phyloP scores from a whole-genome alignment of 129 eudicot species.

The Lactuca saligna region DNA sequence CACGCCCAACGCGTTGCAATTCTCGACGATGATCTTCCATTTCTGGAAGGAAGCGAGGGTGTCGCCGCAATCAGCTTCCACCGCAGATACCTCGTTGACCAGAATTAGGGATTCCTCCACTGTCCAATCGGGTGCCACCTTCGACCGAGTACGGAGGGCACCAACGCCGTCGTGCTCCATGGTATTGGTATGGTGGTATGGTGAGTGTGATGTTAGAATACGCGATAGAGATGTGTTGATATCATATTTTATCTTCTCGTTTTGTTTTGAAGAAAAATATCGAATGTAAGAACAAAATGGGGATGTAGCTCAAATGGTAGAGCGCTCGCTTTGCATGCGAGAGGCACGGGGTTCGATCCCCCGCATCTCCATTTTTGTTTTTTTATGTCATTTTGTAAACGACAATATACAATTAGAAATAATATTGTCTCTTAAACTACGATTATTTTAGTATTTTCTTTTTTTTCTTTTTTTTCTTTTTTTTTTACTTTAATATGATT shows the following conservation, averaged over 20 bases:
- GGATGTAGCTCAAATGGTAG: conserved; percentile 99
- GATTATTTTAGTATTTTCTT: too few species aligned
- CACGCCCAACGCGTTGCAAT: conserved; percentile 70
- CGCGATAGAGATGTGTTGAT: background rate
- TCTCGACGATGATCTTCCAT: conserved; percentile 74
- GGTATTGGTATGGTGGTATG: conserved; percentile 7
- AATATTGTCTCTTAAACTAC: too few species aligned
- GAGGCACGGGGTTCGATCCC: conserved; percentile 99
- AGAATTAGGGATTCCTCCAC: conserved; percentile 55
- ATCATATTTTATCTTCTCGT: background rate
- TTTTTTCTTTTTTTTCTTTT: too few species aligned
- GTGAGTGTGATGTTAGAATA: background rate
- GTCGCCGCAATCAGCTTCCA: conserved; percentile 58
- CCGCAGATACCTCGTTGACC: conserved; percentile 58
- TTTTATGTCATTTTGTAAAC: too few species aligned
- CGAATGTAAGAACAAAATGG: conserved; percentile 10
- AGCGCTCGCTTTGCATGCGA: conserved; percentile 96
- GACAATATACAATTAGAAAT: too few species aligned
- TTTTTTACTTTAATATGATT: too few species aligned
- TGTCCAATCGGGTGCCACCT: conserved; percentile 69
- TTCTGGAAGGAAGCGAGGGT: conserved; percentile 74
- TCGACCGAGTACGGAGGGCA: conserved; percentile 59
- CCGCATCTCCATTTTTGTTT: conserved; percentile 70
- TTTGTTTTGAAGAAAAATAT: too few species aligned
- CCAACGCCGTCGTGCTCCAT: conserved; percentile 31